Conservation (phyloP, 164 flowering plant species). For the Vitis rotundifolia region DNA sequence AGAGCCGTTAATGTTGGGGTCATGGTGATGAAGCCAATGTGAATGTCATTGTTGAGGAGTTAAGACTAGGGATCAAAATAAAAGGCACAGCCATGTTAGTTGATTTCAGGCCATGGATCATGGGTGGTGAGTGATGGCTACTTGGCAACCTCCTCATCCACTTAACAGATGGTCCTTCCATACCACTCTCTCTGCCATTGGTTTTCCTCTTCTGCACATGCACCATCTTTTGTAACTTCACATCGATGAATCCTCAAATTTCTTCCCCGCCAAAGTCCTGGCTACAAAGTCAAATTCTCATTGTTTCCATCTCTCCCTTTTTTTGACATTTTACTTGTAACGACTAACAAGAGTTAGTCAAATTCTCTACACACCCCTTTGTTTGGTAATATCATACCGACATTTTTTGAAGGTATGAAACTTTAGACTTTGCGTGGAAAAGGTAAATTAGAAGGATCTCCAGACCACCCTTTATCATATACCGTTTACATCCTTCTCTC, state of each 20-base stretch:
- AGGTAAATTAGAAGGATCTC: too few species aligned
- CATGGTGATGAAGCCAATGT: constrained; percentile 8
- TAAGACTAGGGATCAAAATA: not conserved
- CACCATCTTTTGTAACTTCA: constrained; percentile 4
- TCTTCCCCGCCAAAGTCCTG: too few species aligned
- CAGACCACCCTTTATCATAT: too few species aligned
- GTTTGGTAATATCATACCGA: too few species aligned
- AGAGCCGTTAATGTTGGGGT: not conserved
- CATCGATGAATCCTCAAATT: constrained; percentile 1
- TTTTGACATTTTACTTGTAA: too few species aligned
- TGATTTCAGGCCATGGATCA: not conserved
- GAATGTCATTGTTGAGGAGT: constrained; percentile 20
- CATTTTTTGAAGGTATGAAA: too few species aligned
- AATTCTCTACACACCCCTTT: too few species aligned
- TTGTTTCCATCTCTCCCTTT: too few species aligned
- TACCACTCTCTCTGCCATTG: constrained; percentile 7
- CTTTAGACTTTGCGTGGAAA: too few species aligned
- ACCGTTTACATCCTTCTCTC: too few species aligned
- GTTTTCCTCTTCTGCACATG: constrained; percentile 13
- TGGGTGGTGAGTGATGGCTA: constrained; percentile 13
- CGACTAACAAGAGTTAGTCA: too few species aligned
- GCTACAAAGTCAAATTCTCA: too few species aligned
- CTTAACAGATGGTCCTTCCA: constrained; percentile 1
- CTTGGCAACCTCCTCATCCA: constrained; percentile 15
- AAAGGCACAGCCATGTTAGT: constrained; percentile 15